These are phyloP conservation scores for Canavalia gladiata DNA, from an alignment of 306 rosid species.

Conservation along the genomic window DNA sequence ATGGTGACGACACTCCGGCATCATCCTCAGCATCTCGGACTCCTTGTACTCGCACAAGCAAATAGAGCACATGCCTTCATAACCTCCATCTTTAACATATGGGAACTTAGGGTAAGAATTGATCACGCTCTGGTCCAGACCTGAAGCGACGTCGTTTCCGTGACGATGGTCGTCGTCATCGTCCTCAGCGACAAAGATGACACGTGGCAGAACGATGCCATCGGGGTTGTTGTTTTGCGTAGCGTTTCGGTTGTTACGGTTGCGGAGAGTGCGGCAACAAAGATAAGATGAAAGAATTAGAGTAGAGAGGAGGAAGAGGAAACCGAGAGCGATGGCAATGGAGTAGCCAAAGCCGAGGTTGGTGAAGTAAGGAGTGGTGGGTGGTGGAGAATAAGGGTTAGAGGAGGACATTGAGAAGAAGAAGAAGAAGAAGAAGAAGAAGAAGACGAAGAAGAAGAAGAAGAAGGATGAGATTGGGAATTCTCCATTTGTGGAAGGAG, in stretches of 20 bases:
- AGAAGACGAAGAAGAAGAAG: neutral
- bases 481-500: conserved; percentile 68
- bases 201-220: conserved; percentile 75
- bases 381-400: conserved; percentile 42
- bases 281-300: conserved; percentile 88
- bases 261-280: conserved; percentile 74
- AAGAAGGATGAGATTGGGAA: conserved; percentile 44
- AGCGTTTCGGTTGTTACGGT: neutral
- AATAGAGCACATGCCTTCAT: conserved; percentile 69
- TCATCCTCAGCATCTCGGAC: conserved; percentile 90
- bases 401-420: conserved; percentile 42
- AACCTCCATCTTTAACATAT: conserved; percentile 47
- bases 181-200: conserved; percentile 83
- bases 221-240: conserved; percentile 17
- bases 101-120: conserved; percentile 84
- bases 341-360: conserved; percentile 88
- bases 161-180: conserved; percentile 40
- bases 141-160: conserved; percentile 48
- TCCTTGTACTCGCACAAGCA: conserved; percentile 88
- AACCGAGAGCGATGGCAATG: conserved; percentile 90
- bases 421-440: neutral
- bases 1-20: conserved; percentile 92
- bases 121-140: conserved; percentile 72
- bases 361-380: conserved; percentile 64
- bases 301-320: conserved; percentile 84